Conservation (phyloP, 768 basidiomycete genomes). For the Tricholoma furcatifolium region DNA sequence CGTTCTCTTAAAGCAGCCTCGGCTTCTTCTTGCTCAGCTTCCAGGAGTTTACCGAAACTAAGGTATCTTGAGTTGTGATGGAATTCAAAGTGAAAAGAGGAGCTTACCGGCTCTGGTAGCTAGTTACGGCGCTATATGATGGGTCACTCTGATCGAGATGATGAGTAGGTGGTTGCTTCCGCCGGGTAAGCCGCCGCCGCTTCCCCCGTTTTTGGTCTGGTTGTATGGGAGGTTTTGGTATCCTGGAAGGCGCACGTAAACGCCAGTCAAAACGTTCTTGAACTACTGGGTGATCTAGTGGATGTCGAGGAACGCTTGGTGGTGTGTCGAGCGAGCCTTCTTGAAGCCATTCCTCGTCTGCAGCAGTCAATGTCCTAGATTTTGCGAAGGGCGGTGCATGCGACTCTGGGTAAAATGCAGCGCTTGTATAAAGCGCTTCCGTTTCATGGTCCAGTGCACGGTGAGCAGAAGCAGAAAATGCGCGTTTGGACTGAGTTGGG, state of each 20-base stretch:
- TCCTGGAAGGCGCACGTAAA: constrained; percentile 48
- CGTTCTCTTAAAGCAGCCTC: constrained; percentile 60
- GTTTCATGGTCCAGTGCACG: constrained; percentile 7
- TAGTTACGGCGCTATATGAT: constrained; percentile 48
- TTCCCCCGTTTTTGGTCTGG: constrained; percentile 5
- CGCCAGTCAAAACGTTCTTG: constrained; percentile 62
- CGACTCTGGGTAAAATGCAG: constrained; percentile 2
- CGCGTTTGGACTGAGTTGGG: constrained; percentile 14
- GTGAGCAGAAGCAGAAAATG: constrained; percentile 6
- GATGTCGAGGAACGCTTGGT: constrained; percentile 5
- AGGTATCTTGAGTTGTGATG: background rate
- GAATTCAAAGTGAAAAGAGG: constrained; percentile 12
- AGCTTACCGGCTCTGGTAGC: constrained; percentile 53
- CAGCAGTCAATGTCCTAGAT: constrained; percentile 19
- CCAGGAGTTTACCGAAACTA: constrained; percentile 48
- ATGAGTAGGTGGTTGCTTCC: constrained; percentile 35
- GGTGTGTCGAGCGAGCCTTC: constrained; percentile 16
- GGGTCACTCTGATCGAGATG: constrained; percentile 35
- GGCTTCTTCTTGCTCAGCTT: constrained; percentile 64
- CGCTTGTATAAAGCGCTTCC: constrained; percentile 12
- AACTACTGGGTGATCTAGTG: constrained; percentile 11
- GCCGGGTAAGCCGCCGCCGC: constrained; percentile 29
- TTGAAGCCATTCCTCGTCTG: constrained; percentile 41
- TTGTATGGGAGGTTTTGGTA: constrained; percentile 14
- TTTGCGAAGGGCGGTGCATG: background rate